Conservation (phyloP, 176 grass and related monocot genomes). For the Carex parvula region DNA sequence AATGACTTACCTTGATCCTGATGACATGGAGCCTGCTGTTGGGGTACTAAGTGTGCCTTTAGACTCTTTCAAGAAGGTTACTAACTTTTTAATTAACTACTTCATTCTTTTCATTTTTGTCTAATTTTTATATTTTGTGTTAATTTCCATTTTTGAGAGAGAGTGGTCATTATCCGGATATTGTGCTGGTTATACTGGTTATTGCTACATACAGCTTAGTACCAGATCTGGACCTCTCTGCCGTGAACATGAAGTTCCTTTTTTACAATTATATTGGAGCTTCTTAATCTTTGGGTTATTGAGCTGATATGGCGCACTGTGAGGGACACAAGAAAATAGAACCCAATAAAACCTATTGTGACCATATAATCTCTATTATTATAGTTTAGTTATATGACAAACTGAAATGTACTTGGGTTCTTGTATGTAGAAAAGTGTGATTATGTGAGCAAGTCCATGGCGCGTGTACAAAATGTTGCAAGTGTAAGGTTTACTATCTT, state of each 20-base stretch:
- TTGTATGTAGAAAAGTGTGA: conserved; percentile 58
- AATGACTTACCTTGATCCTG: conserved; percentile 61
- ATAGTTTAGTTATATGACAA: neutral
- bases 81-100: conserved; percentile 1
- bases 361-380: neutral
- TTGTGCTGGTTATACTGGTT: neutral
- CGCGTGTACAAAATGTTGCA: conserved; percentile 79
- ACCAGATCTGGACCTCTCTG: neutral
- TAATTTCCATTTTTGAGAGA: neutral
- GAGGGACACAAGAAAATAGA: neutral
- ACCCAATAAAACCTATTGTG: conserved; percentile 7
- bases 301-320: too few species aligned
- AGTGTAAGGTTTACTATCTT: conserved; percentile 66
- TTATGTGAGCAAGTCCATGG: conserved; percentile 93
- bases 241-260: neutral
- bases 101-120: neutral
- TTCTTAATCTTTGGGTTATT: too few species aligned
- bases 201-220: neutral
- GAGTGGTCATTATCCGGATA: neutral
- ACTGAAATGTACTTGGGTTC: conserved; percentile 1
- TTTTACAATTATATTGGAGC: neutral
- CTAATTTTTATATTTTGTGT: neutral
- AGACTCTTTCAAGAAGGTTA: conserved; percentile 81
- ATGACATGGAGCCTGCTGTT: conserved; percentile 87
- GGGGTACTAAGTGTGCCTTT: conserved; percentile 71